Conservation (phyloP, 768 basidiomycete genomes). For the Phanerodontia chrysosporium region DNA sequence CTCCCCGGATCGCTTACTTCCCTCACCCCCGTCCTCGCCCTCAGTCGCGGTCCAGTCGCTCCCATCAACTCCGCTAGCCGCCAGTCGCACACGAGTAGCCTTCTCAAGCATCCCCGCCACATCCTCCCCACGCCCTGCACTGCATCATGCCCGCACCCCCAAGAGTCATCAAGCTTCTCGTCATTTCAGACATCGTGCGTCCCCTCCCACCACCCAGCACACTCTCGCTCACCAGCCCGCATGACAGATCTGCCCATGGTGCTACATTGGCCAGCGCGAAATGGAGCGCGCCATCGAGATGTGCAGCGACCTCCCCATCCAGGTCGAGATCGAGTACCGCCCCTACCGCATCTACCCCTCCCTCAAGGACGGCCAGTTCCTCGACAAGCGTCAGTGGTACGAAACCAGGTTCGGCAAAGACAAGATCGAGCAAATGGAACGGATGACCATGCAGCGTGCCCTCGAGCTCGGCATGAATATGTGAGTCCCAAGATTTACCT, state of each 20-base stretch:
- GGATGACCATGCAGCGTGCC: conserved; percentile 30
- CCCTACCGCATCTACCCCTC: conserved; percentile 43
- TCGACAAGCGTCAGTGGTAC: conserved; percentile 26
- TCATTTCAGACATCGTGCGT: conserved; percentile 34
- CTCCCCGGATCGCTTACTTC: background rate
- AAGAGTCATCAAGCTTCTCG: conserved; percentile 22
- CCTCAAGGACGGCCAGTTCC: conserved; percentile 26
- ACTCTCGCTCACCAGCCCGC: background rate
- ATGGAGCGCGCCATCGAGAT: conserved; percentile 34
- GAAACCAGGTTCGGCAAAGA: conserved; percentile 37
- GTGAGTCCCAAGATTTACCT: conserved; percentile 29
- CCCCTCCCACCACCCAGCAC: background rate
- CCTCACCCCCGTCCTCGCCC: background rate
- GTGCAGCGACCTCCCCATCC: conserved; percentile 25
- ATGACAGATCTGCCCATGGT: conserved; percentile 37
- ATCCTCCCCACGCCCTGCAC: conserved; percentile 3
- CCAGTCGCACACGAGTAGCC: background rate
- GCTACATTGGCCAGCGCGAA: conserved; percentile 38
- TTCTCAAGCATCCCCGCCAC: background rate
- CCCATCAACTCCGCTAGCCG: background rate
- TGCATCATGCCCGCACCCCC: conserved; percentile 9
- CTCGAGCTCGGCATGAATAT: conserved; percentile 38
- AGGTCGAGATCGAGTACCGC: conserved; percentile 41
- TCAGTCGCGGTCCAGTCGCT: background rate
- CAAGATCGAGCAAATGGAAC: conserved; percentile 28